These are phyloP conservation scores for Dryadomyces sulphureus DNA, from an alignment of 2,329 filamentous ascomycete genomes.

Conservation along the genomic window DNA sequence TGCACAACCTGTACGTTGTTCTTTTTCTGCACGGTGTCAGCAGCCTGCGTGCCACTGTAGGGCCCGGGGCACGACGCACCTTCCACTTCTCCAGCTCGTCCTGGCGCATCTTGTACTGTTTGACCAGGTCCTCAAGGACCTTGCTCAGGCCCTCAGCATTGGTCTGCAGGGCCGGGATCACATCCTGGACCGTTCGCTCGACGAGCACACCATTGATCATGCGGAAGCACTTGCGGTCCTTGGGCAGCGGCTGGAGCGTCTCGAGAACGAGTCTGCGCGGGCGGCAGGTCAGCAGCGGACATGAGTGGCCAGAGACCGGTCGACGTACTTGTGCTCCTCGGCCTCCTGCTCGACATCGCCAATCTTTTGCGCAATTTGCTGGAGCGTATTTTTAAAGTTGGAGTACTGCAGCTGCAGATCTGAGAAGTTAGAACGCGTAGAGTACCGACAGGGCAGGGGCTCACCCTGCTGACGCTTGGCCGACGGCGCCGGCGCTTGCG, in stretches of 20 bases:
- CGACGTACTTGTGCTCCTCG: conserved; percentile 99
- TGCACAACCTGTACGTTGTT: conserved; percentile 80
- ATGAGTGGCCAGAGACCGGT: neutral
- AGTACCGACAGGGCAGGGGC: too few species aligned
- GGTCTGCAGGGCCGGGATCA: conserved; percentile 78
- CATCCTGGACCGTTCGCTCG: conserved; percentile 85
- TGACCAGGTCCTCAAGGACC: conserved; percentile 84
- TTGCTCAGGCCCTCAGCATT: conserved; percentile 91
- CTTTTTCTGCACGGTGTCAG: conserved; percentile 48
- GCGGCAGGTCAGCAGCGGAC: neutral
- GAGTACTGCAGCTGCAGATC: conserved; percentile 70
- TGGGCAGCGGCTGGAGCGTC: conserved; percentile 68
- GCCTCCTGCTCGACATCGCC: conserved; percentile 95
- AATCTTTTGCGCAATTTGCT: conserved; percentile 90
- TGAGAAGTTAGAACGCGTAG: too few species aligned
- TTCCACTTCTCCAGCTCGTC: conserved; percentile 97
- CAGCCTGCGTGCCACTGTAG: neutral
- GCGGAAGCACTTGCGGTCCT: conserved; percentile 90
- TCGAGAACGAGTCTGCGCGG: conserved; percentile 75
- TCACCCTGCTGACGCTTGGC: conserved; percentile 63
- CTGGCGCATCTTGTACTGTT: conserved; percentile 92
- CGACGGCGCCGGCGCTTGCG: conserved; percentile 15
- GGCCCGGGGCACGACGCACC: conserved; percentile 36
- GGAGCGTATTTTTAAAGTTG: conserved; percentile 64
- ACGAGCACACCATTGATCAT: conserved; percentile 96